These are phyloP conservation scores for Kazachstania kunashirensis DNA, from an alignment of 805 yeast genomes.

Conservation along the genomic window DNA sequence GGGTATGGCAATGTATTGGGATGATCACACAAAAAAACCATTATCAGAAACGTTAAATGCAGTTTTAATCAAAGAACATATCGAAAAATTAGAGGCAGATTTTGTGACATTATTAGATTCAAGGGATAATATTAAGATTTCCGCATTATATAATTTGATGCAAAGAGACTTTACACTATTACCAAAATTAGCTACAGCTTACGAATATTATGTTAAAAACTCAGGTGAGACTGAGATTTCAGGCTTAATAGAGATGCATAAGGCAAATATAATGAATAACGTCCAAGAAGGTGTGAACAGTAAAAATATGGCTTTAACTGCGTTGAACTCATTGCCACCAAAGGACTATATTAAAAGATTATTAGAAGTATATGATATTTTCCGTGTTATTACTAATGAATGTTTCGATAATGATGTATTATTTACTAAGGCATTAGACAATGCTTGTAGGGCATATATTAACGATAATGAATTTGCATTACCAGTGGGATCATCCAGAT, in stretches of 20 bases:
- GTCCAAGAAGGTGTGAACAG: conserved; percentile 17
- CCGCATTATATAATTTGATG: conserved; percentile 66
- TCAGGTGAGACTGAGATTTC: conserved; percentile 40
- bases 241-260: conserved; percentile 16
- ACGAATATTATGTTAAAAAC: conserved; percentile 60
- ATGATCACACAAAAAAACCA: conserved; percentile 72
- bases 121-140: conserved; percentile 49
- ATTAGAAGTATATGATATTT: conserved; percentile 58
- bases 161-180: conserved; percentile 72
- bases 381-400: conserved; percentile 28
- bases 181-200: conserved; percentile 63
- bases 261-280: conserved; percentile 11
- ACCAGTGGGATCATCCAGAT: conserved; percentile 40
- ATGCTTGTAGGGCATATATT: conserved; percentile 77
- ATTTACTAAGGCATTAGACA: conserved; percentile 80
- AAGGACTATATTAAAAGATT: conserved; percentile 71
- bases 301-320: conserved; percentile 35
- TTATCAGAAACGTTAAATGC: conserved; percentile 67
- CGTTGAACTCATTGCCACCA: conserved; percentile 35
- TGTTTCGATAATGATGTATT: conserved; percentile 57
- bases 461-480: conserved; percentile 76
- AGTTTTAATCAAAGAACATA: conserved; percentile 70
- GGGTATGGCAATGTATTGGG: conserved; percentile 69
- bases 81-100: conserved; percentile 65
- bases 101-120: conserved; percentile 67